phyloP scores from a whole-genome alignment of 345 rosid genomes.

The Erodium maritimum region DNA sequence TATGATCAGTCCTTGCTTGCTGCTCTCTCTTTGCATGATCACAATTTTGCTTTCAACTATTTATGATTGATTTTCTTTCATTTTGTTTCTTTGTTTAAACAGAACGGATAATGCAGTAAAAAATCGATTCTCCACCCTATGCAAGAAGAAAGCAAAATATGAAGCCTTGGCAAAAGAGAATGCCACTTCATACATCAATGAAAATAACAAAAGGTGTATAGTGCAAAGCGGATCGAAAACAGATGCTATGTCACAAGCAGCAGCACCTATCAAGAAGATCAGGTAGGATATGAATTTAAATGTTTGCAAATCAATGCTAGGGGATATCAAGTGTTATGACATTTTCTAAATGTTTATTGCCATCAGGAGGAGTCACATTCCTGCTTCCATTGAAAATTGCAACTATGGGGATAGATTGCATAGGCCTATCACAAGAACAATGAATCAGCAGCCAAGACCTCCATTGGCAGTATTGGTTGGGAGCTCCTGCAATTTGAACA shows the following conservation, averaged over 20 bases:
- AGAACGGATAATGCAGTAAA: constrained; percentile 99
- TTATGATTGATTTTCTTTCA: neutral
- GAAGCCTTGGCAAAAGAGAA: constrained; percentile 89
- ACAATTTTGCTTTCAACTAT: neutral
- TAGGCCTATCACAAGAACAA: constrained; percentile 20
- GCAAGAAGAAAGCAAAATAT: constrained; percentile 92
- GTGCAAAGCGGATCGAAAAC: constrained; percentile 25
- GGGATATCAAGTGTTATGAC: neutral
- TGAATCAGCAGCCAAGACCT: constrained; percentile 40
- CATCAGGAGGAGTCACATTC: constrained; percentile 62
- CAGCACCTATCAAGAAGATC: constrained; percentile 39
- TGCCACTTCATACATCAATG: constrained; percentile 32
- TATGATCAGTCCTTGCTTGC: neutral
- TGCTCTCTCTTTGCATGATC: neutral
- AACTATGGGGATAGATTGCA: constrained; percentile 46
- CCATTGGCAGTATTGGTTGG: constrained; percentile 52
- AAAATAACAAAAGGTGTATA: constrained; percentile 63
- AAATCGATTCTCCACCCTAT: constrained; percentile 84
- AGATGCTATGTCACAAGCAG: constrained; percentile 30
- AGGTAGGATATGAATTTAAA: constrained; percentile 31
- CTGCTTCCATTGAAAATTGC: constrained; percentile 28
- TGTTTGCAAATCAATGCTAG: neutral
- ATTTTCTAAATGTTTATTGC: neutral
- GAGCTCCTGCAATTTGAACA: constrained; percentile 24
- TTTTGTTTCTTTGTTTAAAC: constrained; percentile 14